Evolutionary conservation across 805 yeast genomes (phyloP).

Genomic region (Spencermartinsiella europaea): DNA sequence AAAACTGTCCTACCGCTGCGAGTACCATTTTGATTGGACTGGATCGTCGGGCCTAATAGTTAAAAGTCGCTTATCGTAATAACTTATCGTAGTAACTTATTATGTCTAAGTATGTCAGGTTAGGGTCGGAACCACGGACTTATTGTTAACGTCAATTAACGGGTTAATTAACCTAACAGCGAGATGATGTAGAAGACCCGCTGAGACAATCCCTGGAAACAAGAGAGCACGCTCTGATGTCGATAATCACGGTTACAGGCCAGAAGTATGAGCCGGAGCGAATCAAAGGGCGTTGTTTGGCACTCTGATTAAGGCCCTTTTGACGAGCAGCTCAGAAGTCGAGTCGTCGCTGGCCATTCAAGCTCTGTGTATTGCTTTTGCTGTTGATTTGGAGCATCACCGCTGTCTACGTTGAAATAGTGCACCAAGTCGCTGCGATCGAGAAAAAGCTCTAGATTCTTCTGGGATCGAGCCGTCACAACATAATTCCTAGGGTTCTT

Average conservation of each 20-base stretch:
- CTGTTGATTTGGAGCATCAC: slow-evolving; percentile 25
- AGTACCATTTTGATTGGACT: slow-evolving; percentile 43
- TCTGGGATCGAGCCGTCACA: slow-evolving; percentile 24
- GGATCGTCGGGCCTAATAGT: too few species aligned
- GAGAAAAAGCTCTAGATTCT: slow-evolving; percentile 14
- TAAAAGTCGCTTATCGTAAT: too few species aligned
- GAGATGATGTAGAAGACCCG: too few species aligned
- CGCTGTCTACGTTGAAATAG: slow-evolving; percentile 22
- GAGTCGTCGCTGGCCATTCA: slow-evolving; percentile 29
- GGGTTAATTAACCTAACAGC: too few species aligned
- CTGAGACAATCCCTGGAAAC: slow-evolving; percentile 29
- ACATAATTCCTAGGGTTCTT: slow-evolving; percentile 20
- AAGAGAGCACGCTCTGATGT: slow-evolving; percentile 30
- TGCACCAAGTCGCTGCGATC: slow-evolving; percentile 19
- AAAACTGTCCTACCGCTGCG: slow-evolving; percentile 82
- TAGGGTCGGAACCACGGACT: too few species aligned
- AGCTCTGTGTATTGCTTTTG: slow-evolving; percentile 24
- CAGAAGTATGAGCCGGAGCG: slow-evolving; percentile 30
- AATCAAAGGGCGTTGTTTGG: slow-evolving; percentile 17
- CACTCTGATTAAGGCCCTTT: slow-evolving; percentile 22
- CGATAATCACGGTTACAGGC: slow-evolving; percentile 23
- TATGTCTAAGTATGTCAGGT: too few species aligned
- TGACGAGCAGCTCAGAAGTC: slow-evolving; percentile 24
- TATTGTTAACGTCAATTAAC: too few species aligned
- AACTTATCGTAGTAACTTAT: too few species aligned